These are phyloP conservation scores for Malassezia restricta DNA, from an alignment of 1,284 basidiomycete species.

Conservation along the genomic window DNA sequence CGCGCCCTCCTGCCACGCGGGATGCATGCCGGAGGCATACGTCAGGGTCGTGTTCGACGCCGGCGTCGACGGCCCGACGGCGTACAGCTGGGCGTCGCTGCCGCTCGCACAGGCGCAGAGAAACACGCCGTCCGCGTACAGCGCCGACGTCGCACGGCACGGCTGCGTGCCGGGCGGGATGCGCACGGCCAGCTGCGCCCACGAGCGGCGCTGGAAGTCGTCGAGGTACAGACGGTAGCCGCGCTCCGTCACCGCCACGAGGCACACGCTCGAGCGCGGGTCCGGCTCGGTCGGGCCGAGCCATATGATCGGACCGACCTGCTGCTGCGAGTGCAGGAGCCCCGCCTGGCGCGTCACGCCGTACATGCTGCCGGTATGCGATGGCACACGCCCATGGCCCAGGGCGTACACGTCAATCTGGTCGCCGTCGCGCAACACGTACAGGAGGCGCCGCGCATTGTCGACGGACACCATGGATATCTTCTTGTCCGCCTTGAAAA, in stretches of 20 bases:
- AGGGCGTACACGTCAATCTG: constrained; percentile 39
- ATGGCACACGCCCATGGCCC: constrained; percentile 27
- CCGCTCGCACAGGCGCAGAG: constrained; percentile 1
- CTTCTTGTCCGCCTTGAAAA: constrained; percentile 53
- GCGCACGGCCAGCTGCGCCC: constrained; percentile 17
- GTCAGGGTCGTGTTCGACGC: constrained; percentile 2
- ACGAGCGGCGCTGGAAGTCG: constrained; percentile 29
- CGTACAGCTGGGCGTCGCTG: constrained; percentile 5
- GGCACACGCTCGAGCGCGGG: constrained; percentile 22
- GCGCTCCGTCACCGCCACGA: constrained; percentile 40
- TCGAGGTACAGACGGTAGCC: constrained; percentile 43
- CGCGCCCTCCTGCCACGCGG: constrained; percentile 20
- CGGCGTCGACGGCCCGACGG: not conserved
- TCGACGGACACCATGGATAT: constrained; percentile 34
- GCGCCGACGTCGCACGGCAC: constrained; percentile 6
- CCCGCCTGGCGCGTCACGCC: constrained; percentile 38
- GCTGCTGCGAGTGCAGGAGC: constrained; percentile 30
- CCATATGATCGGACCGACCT: constrained; percentile 33
- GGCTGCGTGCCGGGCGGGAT: constrained; percentile 7
- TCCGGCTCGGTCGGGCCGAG: constrained; percentile 28
- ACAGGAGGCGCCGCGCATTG: constrained; percentile 30
- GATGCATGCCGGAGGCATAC: not conserved
- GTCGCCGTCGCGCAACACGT: constrained; percentile 33
- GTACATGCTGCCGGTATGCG: constrained; percentile 28
- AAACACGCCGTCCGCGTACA: constrained; percentile 14